Evolutionary conservation across 23 red algal species (phyloP), one percentile per base, ranked within the genome.

Genomic region (Chondrus crispus): DNA sequence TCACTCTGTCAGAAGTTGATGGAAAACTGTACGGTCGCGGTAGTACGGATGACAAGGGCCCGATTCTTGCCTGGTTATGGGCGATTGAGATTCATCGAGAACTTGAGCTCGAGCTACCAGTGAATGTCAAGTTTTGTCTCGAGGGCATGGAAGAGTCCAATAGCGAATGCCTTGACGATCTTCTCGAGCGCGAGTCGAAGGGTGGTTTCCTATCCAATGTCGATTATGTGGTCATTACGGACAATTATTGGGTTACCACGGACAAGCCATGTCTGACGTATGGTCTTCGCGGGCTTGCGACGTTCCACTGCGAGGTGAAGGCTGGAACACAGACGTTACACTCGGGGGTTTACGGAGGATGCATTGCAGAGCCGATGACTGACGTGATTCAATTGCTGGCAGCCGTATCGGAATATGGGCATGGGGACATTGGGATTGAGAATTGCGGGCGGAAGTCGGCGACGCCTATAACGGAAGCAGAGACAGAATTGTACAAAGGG

Each of bases 111-210:
- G 75, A 82, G 41, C 75, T 97, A 42, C 95, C 95, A 16, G 95
- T 97, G 14, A 97, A 97, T 76, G n/a, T 97, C 33, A 90, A 97
- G 73, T 33, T 97, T 16, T 77, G 68, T 66, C 38, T 93, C 19
- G 95, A 97, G 62, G 95, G 95, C 29, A 92, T 89, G 88, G 95
- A 93, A 33, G 95, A 93, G 72, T 86, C 82, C 35, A 87, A 87
- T 35, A 87, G 80, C 35, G 85, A 90, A 49, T 90, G 95, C 51
- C 69, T 97, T 64, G 90, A 76, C 20, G 82, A 93, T 38, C 74
- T 97, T 47, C 63, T 97, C 24, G 44, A 49, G 52, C 47, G 82
- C 33, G 88, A 97, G 46, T 49, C 84, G 22, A 82, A 70, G 22
- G 46, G 49, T 54, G 87, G 80, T 37, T 93, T 97, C 51, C 81